Conservation (phyloP, 2,329 filamentous ascomycete species). For the Microdochium paspali region DNA sequence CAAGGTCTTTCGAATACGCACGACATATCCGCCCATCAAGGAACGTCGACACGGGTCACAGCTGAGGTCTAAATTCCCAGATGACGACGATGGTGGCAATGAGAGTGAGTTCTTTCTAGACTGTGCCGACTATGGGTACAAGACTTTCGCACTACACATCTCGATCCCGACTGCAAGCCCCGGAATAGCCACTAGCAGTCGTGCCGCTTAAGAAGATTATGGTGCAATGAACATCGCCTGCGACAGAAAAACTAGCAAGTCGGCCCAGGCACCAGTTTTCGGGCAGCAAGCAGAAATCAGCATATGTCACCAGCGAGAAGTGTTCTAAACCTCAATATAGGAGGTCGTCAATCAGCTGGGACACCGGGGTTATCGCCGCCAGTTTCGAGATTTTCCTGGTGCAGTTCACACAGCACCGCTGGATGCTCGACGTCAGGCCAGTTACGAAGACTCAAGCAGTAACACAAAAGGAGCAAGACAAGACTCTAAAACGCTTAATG, state of each 20-base stretch:
- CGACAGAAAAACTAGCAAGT: not conserved
- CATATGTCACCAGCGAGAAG: not conserved
- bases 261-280: not conserved
- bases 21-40: not conserved
- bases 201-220: no score
- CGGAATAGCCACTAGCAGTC: not conserved
- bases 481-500: no score
- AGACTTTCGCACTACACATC: not conserved
- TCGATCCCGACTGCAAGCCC: not conserved
- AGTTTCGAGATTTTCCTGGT: not conserved
- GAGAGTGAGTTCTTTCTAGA: not conserved
- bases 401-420: not conserved
- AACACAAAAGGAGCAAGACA: no score
- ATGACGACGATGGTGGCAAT: not conserved
- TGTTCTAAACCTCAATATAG: not conserved
- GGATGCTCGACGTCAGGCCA: not conserved
- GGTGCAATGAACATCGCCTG: no score
- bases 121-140: not conserved
- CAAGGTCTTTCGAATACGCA: not conserved
- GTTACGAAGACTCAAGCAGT: no score
- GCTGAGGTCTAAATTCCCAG: not conserved
- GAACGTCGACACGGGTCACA: not conserved
- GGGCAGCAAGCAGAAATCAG: not conserved
- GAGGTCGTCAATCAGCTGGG: not conserved
- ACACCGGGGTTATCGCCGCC: not conserved